Evolutionary conservation across 2,329 filamentous ascomycete genomes (phyloP), one percentile per base, ranked within the genome.

Genomic region (Ophiostoma quercus): DNA sequence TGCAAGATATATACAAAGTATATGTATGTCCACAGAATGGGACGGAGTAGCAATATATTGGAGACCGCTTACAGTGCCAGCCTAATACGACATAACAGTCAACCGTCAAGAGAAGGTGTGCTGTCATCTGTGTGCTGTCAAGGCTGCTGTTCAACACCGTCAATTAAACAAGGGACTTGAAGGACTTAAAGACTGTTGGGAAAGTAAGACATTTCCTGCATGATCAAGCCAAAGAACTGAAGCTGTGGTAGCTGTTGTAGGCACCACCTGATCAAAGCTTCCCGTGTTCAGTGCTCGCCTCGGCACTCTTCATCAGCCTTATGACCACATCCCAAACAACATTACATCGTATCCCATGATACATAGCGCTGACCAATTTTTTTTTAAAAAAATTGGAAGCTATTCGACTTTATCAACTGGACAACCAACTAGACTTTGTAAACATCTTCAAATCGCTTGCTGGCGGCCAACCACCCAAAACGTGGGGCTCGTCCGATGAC

Each of bases 401-500:
- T 16, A 47, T 47, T 16, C 16, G 43, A 47, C 43, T n/a, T 47
- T n/a, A 47, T 47, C 43, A 57, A 25, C 51, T 25, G 16, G 16
- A 25, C 51, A 47, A 47, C 6, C 7, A 19, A 8, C 43, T n/a
- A 47, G 2, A 47, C n/a, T 16, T 57, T 9, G 22, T 12, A 29
- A n/a, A 25, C 51, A 14, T 57, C 51, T 4, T 25, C 51, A 29
- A 7, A 25, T 57, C 51, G 51, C 51, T 57, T 25, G 51, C 51
- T 57, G 22, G n/a, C 51, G 51, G 51, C 51, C 22, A 57, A 57
- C 51, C 51, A 57, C 51, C 8, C n/a, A 57, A 57, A 62, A 62
- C 57, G 57, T 62, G 57, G 57, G 57, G 57, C 57, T 16, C 62
- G 34, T 65, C 60, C n/a, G 62, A 65, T 65, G 62, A 65, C 62